These are phyloP conservation scores for Colletotrichum caudatum DNA, from an alignment of 2,329 filamentous ascomycete genomes.

Conservation along the genomic window DNA sequence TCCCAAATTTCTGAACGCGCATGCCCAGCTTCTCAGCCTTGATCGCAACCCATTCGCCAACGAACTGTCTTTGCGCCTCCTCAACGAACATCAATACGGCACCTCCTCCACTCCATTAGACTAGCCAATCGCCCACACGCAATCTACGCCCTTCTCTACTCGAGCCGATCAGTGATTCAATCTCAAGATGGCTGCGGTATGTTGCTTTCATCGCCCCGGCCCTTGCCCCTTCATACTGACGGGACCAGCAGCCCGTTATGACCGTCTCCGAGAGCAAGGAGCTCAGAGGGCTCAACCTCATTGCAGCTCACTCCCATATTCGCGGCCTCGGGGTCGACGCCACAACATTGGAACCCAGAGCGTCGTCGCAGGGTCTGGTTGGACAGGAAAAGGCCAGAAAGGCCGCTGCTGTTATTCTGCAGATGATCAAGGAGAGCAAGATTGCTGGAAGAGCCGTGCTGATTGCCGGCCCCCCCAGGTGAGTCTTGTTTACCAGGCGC, in stretches of 20 bases:
- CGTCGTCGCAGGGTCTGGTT: constrained; percentile 90
- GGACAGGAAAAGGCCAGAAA: constrained; percentile 97
- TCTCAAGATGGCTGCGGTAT: constrained; percentile 65
- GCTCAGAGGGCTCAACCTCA: constrained; percentile 95
- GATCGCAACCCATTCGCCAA: constrained; percentile 2
- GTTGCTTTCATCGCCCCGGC: constrained; percentile 41
- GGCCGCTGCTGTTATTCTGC: constrained; percentile 93
- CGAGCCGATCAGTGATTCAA: constrained; percentile 3
- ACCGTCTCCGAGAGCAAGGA: constrained; percentile 97
- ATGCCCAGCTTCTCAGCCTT: constrained; percentile 29
- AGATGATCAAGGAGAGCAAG: constrained; percentile 99
- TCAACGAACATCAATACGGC: constrained; percentile 4
- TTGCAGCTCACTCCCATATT: constrained; percentile 98
- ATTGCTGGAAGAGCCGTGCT: constrained; percentile 95
- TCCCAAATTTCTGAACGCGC: constrained; percentile 40
- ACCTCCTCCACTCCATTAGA: background rate
- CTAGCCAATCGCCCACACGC: background rate
- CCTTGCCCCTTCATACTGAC: constrained; percentile 14
- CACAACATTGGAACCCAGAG: constrained; percentile 88
- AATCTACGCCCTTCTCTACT: background rate
- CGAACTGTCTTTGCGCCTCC: constrained; percentile 29
- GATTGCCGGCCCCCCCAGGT: constrained; percentile 93
- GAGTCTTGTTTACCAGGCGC: constrained; percentile 38
- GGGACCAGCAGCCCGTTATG: constrained; percentile 63
- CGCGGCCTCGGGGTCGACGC: constrained; percentile 93